These are phyloP conservation scores for Fusarium udum DNA, from an alignment of 2,329 filamentous ascomycete genomes.

Conservation along the genomic window DNA sequence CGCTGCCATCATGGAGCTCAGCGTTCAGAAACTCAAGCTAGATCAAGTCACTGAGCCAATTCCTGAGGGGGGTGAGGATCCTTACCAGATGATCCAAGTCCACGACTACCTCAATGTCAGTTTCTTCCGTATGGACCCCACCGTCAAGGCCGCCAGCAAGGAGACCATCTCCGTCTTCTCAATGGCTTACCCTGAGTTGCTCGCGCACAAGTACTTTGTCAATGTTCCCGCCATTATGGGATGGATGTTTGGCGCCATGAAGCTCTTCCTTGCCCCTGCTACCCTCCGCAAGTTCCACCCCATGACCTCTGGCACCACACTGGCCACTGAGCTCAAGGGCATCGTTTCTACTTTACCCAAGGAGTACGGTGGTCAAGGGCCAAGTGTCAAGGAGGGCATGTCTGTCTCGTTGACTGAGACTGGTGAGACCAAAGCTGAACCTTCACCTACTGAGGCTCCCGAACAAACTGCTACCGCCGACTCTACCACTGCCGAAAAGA, in stretches of 20 bases:
- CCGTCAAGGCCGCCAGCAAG: slow-evolving; percentile 78
- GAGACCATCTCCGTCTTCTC: slow-evolving; percentile 85
- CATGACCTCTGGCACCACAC: slow-evolving; percentile 74
- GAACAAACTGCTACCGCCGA: neutral
- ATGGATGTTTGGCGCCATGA: slow-evolving; percentile 81
- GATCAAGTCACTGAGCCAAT: slow-evolving; percentile 74
- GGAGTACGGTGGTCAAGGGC: slow-evolving; percentile 80
- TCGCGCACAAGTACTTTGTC: slow-evolving; percentile 90
- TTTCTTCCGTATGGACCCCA: slow-evolving; percentile 83
- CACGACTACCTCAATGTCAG: slow-evolving; percentile 92
- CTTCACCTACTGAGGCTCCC: neutral
- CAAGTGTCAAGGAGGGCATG: slow-evolving; percentile 51
- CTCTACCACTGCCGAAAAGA: neutral
- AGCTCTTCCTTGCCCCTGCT: slow-evolving; percentile 76
- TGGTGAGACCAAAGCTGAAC: slow-evolving; percentile 1
- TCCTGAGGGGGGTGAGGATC: slow-evolving; percentile 78
- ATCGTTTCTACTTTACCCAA: slow-evolving; percentile 74
- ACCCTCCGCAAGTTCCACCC: slow-evolving; percentile 84
- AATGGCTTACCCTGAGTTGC: slow-evolving; percentile 86
- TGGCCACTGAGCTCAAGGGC: slow-evolving; percentile 68
- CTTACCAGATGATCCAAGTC: slow-evolving; percentile 90
- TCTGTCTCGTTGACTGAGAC: slow-evolving; percentile 43
- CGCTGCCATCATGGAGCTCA: slow-evolving; percentile 88
- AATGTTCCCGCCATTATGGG: slow-evolving; percentile 93
- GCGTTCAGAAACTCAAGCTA: slow-evolving; percentile 78